Evolutionary conservation across 441 rosid genomes (phyloP).

Genomic region (Pelargonium citronellum): DNA sequence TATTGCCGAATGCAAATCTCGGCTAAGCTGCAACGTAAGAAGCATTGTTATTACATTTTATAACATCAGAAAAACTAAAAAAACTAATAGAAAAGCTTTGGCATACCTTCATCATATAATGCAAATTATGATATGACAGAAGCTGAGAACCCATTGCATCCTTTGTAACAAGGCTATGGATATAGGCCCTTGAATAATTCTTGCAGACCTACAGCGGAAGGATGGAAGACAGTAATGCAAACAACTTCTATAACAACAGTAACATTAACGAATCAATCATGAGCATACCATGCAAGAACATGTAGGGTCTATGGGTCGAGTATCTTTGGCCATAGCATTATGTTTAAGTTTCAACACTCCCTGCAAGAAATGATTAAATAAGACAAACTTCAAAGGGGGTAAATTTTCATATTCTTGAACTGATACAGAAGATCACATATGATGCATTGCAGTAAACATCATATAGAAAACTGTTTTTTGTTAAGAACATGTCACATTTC

Average conservation of each 20-base stretch:
- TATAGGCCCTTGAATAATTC: conserved; percentile 63
- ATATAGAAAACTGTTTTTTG: too few relatives aligned
- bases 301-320: conserved; percentile 58
- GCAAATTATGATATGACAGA: conserved; percentile 64
- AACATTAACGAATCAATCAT: conserved; percentile 9
- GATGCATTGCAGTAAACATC: too few relatives aligned
- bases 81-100: background rate
- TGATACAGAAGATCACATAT: too few relatives aligned
- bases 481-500: too few relatives aligned
- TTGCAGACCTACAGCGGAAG: conserved; percentile 55
- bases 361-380: conserved; percentile 29
- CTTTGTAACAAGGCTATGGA: conserved; percentile 70
- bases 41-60: background rate
- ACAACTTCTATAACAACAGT: background rate
- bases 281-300: conserved; percentile 63
- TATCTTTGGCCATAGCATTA: conserved; percentile 55
- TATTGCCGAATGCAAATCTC: conserved; percentile 56
- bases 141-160: conserved; percentile 84
- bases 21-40: conserved; percentile 51
- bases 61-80: conserved; percentile 13
- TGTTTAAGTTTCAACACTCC: conserved; percentile 66
- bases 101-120: conserved; percentile 59
- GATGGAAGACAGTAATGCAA: conserved; percentile 13
- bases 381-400: too few relatives aligned
- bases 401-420: too few relatives aligned